Evolutionary conservation across 2,329 filamentous ascomycete genomes (phyloP).

Genomic region (Colletotrichum spinosum): DNA sequence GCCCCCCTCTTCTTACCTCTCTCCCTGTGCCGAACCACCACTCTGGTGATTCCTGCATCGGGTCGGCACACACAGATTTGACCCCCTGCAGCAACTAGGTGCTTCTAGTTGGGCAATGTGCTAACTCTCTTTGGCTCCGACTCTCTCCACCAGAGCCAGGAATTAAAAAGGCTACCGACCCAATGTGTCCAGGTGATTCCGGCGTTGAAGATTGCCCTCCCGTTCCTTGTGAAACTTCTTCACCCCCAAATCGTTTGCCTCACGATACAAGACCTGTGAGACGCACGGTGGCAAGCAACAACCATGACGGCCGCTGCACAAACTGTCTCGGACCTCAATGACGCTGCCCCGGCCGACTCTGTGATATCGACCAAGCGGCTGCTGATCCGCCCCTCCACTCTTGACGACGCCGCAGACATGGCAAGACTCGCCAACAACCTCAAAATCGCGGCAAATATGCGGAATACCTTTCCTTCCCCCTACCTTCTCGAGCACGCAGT

Average conservation of each 20-base stretch:
- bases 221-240: too few species aligned
- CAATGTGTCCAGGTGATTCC: too few species aligned
- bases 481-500: conserved; percentile 45
- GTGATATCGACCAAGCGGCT: conserved; percentile 23
- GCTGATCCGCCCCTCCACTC: conserved; percentile 22
- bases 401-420: conserved; percentile 32
- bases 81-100: conserved; percentile 11
- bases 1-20: neutral
- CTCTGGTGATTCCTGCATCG: conserved; percentile 5
- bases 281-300: neutral
- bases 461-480: conserved; percentile 36
- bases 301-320: conserved; percentile 15
- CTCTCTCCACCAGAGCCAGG: conserved; percentile 13
- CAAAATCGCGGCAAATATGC: conserved; percentile 31
- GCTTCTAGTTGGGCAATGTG: conserved; percentile 8
- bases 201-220: too few species aligned
- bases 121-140: conserved; percentile 15
- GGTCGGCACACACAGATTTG: neutral
- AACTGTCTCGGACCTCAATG: conserved; percentile 5
- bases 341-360: neutral
- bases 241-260: too few species aligned
- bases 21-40: neutral
- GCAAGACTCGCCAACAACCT: conserved; percentile 28
- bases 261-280: too few species aligned
- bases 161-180: too few species aligned